Conservation (phyloP, 202 grass and related monocot genomes). For the Carex arenaria region DNA sequence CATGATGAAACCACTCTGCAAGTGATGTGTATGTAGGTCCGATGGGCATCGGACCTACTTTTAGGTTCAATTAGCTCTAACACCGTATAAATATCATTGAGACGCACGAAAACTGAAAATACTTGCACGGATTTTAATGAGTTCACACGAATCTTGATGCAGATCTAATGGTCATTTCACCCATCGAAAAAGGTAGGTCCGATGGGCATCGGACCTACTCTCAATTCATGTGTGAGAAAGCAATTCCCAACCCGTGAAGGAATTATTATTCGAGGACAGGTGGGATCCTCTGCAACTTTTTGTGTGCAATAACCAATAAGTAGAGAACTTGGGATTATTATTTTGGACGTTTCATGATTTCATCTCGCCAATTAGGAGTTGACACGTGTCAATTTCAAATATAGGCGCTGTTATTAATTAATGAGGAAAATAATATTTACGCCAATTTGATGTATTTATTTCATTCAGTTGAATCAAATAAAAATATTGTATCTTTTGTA, state of each 20-base stretch:
- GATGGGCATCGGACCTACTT: too few relatives aligned
- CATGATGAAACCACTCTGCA: constrained; percentile 37
- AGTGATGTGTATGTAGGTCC: background rate
- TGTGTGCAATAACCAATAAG: background rate
- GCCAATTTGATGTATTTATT: background rate
- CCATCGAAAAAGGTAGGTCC: too few relatives aligned
- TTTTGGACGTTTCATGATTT: too few relatives aligned
- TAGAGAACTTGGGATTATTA: too few relatives aligned
- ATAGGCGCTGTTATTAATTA: background rate
- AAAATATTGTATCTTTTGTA: background rate
- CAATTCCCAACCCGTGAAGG: background rate
- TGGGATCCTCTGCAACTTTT: background rate
- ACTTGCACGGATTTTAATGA: too few relatives aligned
- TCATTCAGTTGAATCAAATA: background rate
- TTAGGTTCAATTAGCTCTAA: too few relatives aligned
- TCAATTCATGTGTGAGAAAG: background rate
- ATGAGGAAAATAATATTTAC: background rate
- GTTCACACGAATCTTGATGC: too few relatives aligned
- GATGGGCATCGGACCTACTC: too few relatives aligned
- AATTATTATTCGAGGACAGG: background rate
- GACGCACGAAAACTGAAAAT: too few relatives aligned
- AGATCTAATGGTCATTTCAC: too few relatives aligned
- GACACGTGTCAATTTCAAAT: background rate
- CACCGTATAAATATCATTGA: too few relatives aligned
- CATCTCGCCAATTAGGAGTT: too few relatives aligned